These are phyloP conservation scores for Akanthomyces dipterigenus DNA, from an alignment of 2,329 filamentous ascomycete species.

Conservation along the genomic window DNA sequence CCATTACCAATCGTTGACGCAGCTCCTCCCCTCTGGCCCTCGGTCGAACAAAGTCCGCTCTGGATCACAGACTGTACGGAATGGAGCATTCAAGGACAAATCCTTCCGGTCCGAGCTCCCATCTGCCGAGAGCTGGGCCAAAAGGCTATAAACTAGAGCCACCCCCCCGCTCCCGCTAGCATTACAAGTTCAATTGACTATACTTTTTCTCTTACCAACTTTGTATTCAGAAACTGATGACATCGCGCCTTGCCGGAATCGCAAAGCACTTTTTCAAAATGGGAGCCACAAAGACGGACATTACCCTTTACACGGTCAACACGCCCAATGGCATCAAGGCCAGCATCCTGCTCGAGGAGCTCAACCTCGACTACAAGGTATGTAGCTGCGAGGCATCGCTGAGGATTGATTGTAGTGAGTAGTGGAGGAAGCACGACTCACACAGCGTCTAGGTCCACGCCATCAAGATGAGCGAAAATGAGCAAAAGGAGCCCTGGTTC, in stretches of 20 bases:
- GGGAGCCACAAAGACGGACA: slow-evolving; percentile 43
- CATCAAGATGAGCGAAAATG: slow-evolving; percentile 66
- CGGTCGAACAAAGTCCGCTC: not conserved
- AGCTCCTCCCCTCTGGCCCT: not conserved
- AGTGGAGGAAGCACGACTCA: not conserved
- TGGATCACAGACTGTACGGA: not conserved
- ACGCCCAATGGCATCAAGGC: slow-evolving; percentile 91
- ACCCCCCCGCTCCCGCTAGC: not conserved
- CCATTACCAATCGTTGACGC: slow-evolving; percentile 5
- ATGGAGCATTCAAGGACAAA: not conserved
- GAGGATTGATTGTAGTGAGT: too few relatives aligned
- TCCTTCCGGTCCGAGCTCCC: not conserved
- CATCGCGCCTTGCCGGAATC: slow-evolving; percentile 20
- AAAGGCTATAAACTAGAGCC: not conserved
- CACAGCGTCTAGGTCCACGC: slow-evolving; percentile 39
- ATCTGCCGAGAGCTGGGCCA: not conserved
- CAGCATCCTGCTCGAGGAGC: slow-evolving; percentile 79
- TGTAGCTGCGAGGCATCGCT: not conserved
- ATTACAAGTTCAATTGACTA: not conserved
- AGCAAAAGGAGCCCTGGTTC: slow-evolving; percentile 84
- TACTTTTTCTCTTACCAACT: not conserved
- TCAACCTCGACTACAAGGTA: slow-evolving; percentile 74
- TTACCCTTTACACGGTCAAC: slow-evolving; percentile 73
- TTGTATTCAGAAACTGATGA: slow-evolving; percentile 15
- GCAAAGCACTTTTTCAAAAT: slow-evolving; percentile 23